Percentiles rank a stretch among this genome's conserved stretches.
phyloP scores from a whole-genome alignment of 2,329 filamentous ascomycete genomes.

The Aspergillus fijiensis region DNA sequence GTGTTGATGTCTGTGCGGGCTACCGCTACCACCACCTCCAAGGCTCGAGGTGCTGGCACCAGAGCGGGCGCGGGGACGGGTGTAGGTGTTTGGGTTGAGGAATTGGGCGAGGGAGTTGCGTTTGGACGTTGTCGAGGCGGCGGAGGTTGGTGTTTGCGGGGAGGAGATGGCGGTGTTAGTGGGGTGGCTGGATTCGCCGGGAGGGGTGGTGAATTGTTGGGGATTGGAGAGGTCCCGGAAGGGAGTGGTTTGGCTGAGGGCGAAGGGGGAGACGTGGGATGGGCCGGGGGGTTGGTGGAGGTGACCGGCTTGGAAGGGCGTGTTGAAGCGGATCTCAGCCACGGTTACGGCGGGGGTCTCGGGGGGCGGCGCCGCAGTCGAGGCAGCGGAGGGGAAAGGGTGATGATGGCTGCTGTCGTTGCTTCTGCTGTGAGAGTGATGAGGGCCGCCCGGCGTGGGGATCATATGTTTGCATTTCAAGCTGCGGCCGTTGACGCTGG shows the following conservation, averaged over 20 bases:
- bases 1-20: conserved; percentile 1
- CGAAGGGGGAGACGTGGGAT: conserved; percentile 25
- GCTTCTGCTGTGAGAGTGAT: conserved; percentile 5
- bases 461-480: conserved; percentile 74
- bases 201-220: conserved; percentile 3
- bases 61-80: conserved; percentile 30
- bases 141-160: not conserved
- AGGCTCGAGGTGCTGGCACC: conserved; percentile 22
- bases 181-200: conserved; percentile 4
- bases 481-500: conserved; percentile 71
- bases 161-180: not conserved
- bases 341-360: conserved; percentile 52
- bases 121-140: conserved; percentile 24
- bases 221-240: conserved; percentile 15
- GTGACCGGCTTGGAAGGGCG: conserved; percentile 58
- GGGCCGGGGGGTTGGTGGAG: conserved; percentile 28
- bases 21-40: conserved; percentile 3
- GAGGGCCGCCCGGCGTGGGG: conserved; percentile 32
- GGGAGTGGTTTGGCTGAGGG: conserved; percentile 20
- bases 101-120: conserved; percentile 32
- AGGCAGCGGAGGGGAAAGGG: not conserved
- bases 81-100: conserved; percentile 31
- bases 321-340: conserved; percentile 87
- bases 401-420: conserved; percentile 14
- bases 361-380: not conserved